Conservation (phyloP, 768 basidiomycete species). For the Coprinellus micaceus region DNA sequence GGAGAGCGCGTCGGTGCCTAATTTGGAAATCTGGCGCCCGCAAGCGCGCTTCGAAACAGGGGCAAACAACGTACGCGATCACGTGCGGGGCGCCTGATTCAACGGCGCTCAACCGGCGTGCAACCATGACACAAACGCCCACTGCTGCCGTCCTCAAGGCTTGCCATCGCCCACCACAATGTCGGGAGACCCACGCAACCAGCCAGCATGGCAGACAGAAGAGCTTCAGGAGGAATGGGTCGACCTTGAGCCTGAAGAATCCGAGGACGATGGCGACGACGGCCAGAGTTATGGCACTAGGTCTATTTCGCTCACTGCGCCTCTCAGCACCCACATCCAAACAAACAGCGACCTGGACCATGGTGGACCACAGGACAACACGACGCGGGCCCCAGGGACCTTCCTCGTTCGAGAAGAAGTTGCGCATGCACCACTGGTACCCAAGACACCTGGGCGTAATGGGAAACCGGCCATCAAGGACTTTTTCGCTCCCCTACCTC, state of each 20-base stretch:
- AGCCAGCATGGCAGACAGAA: slow-evolving; percentile 82
- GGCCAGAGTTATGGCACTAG: slow-evolving; percentile 40
- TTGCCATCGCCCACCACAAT: slow-evolving; percentile 23
- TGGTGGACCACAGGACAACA: slow-evolving; percentile 20
- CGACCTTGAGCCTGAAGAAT: slow-evolving; percentile 49
- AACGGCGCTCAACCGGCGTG: neutral
- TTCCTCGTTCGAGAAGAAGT: slow-evolving; percentile 73
- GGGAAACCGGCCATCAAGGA: slow-evolving; percentile 67
- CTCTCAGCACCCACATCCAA: slow-evolving; percentile 51
- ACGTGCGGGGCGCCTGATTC: slow-evolving; percentile 1
- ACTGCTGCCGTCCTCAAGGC: slow-evolving; percentile 2
- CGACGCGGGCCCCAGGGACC: slow-evolving; percentile 51
- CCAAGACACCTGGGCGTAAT: slow-evolving; percentile 61
- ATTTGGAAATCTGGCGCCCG: neutral
- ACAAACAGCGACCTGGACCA: slow-evolving; percentile 37
- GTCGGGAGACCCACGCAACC: slow-evolving; percentile 19
- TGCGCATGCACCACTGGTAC: slow-evolving; percentile 39
- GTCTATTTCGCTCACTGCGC: slow-evolving; percentile 58
- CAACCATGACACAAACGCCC: neutral
- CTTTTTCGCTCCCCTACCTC: slow-evolving; percentile 82
- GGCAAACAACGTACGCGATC: slow-evolving; percentile 3
- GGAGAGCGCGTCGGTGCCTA: neutral
- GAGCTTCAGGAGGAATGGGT: slow-evolving; percentile 93
- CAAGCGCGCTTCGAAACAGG: neutral
- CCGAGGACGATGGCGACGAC: slow-evolving; percentile 33